A percentile compares a stretch with the other conserved stretches of the same genome.
These are phyloP conservation scores for Exophiala oligosperma DNA, from an alignment of 2,329 filamentous ascomycete genomes.

Conservation along the genomic window DNA sequence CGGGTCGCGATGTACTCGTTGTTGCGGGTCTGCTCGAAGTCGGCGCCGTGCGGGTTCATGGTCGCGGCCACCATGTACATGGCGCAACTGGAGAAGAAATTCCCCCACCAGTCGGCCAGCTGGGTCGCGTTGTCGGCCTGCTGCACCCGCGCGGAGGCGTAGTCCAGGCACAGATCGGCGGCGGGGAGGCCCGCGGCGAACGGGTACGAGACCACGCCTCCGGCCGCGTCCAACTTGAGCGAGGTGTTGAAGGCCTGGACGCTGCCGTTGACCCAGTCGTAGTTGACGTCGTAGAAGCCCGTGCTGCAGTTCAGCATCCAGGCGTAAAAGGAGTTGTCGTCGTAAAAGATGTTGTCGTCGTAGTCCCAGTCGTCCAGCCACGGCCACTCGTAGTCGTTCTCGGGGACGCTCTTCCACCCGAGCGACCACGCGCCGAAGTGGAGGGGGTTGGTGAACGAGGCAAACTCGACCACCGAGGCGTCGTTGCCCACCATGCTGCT, in stretches of 20 bases:
- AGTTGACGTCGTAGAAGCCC: not conserved
- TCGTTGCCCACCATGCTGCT: not conserved
- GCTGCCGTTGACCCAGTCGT: not conserved
- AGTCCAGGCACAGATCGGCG: not conserved
- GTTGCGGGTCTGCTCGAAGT: not conserved
- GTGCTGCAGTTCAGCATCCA: constrained; percentile 1
- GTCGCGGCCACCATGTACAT: not conserved
- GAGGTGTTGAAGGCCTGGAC: not conserved
- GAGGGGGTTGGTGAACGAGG: not conserved
- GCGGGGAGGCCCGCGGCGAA: not conserved
- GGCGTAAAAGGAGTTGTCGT: not conserved
- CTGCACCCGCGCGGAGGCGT: not conserved
- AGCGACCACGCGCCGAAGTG: constrained; percentile 2
- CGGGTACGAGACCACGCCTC: not conserved
- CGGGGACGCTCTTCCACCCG: not conserved
- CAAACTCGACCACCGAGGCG: not conserved
- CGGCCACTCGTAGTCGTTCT: not conserved
- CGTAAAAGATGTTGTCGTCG: not conserved
- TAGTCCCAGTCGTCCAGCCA: not conserved
- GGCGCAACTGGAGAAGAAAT: not conserved
- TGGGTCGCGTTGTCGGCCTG: not conserved
- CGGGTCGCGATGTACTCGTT: not conserved
- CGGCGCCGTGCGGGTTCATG: not conserved
- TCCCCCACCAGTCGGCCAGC: not conserved
- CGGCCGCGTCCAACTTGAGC: not conserved